phyloP scores from a whole-genome alignment of 2,329 filamentous ascomycete species.

The Diaporthe citri region DNA sequence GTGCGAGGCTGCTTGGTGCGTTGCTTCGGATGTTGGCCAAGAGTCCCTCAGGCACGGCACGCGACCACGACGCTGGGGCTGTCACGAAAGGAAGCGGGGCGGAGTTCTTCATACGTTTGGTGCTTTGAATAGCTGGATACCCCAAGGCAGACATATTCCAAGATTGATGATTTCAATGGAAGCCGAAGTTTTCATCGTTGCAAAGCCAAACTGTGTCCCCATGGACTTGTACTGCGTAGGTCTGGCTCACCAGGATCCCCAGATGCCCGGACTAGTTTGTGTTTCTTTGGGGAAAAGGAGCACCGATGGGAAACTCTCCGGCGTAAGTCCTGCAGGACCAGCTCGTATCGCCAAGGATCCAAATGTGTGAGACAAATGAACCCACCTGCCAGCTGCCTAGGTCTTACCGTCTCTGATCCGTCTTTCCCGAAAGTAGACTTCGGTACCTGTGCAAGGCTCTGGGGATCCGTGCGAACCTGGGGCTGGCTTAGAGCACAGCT shows the following conservation, averaged over 20 bases:
- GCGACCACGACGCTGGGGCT: not conserved
- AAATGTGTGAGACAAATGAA: slow-evolving; percentile 17
- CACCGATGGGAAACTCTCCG: slow-evolving; percentile 4
- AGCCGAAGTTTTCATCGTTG: not conserved
- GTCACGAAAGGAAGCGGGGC: not conserved
- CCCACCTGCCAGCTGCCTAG: not conserved
- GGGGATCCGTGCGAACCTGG: not conserved
- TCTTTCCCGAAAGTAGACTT: not conserved
- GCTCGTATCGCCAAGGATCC: slow-evolving; percentile 11
- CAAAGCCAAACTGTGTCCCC: not conserved
- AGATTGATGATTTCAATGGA: slow-evolving; percentile 6
- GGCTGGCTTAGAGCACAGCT: not conserved
- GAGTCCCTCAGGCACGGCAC: not conserved
- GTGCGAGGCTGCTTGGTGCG: not conserved
- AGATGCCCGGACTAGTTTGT: not conserved
- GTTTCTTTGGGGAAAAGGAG: not conserved
- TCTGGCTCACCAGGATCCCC: not conserved
- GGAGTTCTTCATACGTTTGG: slow-evolving; percentile 7
- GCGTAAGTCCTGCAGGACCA: not conserved
- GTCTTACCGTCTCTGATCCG: not conserved
- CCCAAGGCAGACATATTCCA: slow-evolving; percentile 16
- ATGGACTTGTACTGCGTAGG: not conserved
- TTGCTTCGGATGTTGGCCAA: not conserved
- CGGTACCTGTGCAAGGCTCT: not conserved
- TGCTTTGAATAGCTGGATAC: slow-evolving; percentile 30